Conservation (phyloP, 345 rosid genomes). For the Sonneratia alba region DNA sequence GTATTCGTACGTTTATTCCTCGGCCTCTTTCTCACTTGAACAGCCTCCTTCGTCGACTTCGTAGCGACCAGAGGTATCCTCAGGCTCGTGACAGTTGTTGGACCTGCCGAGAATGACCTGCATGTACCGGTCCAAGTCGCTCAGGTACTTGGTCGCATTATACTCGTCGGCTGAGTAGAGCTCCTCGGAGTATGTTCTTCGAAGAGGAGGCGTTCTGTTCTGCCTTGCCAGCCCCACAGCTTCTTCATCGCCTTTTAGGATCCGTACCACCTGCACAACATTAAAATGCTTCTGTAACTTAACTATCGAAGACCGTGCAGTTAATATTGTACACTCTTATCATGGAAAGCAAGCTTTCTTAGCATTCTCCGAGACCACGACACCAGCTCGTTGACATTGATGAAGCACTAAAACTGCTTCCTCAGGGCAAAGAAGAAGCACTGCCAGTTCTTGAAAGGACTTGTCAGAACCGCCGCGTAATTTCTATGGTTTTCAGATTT, state of each 20-base stretch:
- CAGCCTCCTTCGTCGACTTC: background rate
- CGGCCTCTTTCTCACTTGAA: background rate
- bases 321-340: too few relatives aligned
- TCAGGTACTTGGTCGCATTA: constrained; percentile 50
- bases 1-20: too few relatives aligned
- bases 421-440: too few relatives aligned
- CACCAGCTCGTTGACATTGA: too few relatives aligned
- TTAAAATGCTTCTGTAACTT: too few relatives aligned
- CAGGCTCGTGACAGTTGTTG: background rate
- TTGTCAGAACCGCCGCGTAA: too few relatives aligned
- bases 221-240: constrained; percentile 25
- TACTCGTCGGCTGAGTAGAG: constrained; percentile 58
- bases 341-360: too few relatives aligned
- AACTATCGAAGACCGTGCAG: too few relatives aligned
- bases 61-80: background rate
- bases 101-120: constrained; percentile 34
- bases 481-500: too few relatives aligned
- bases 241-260: constrained; percentile 45
- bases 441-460: too few relatives aligned
- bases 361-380: too few relatives aligned
- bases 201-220: constrained; percentile 20
- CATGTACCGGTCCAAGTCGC: constrained; percentile 46
- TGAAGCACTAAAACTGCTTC: too few relatives aligned
- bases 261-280: constrained; percentile 38
- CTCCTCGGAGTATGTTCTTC: constrained; percentile 65